Evolutionary conservation across 2,329 filamentous ascomycete species (phyloP).

Genomic region (Ceratocystis cubensis): DNA sequence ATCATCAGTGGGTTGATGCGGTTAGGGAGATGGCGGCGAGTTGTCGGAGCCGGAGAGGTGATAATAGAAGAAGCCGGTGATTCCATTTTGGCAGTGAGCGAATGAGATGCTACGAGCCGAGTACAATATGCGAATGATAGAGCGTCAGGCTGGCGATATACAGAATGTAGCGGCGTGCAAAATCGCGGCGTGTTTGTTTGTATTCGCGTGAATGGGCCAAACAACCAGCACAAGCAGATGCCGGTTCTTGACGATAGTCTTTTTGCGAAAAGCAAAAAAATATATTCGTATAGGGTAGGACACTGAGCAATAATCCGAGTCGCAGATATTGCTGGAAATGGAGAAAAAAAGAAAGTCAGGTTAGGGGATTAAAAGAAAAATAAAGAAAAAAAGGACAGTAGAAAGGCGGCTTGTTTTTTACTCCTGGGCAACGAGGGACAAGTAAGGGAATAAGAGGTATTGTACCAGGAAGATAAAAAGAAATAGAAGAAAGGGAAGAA

Average conservation of each 20-base stretch:
- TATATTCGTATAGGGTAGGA: neutral
- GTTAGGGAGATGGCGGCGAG: constrained; percentile 38
- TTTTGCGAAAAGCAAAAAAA: neutral
- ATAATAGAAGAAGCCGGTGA: constrained; percentile 15
- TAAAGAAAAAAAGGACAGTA: neutral
- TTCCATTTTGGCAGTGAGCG: constrained; percentile 10
- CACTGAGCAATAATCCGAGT: neutral
- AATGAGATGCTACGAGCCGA: too few species aligned
- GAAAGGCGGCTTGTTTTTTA: constrained; percentile 5
- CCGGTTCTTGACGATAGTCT: too few species aligned
- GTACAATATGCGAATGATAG: too few species aligned
- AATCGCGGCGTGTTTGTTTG: neutral
- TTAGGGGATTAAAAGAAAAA: neutral
- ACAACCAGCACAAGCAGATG: neutral
- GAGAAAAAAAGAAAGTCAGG: neutral
- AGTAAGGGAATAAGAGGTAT: neutral
- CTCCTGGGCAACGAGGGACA: constrained; percentile 1
- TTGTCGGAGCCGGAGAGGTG: constrained; percentile 24
- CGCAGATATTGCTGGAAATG: neutral
- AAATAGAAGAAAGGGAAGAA: constrained; percentile 5
- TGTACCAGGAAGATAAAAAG: constrained; percentile 7
- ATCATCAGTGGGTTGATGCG: constrained; percentile 50
- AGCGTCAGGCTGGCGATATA: too few species aligned
- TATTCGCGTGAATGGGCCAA: neutral
- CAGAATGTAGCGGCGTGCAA: too few species aligned